phyloP scores from a whole-genome alignment of 371 early-diverging fungal genomes.

The Mucor irregularis region DNA sequence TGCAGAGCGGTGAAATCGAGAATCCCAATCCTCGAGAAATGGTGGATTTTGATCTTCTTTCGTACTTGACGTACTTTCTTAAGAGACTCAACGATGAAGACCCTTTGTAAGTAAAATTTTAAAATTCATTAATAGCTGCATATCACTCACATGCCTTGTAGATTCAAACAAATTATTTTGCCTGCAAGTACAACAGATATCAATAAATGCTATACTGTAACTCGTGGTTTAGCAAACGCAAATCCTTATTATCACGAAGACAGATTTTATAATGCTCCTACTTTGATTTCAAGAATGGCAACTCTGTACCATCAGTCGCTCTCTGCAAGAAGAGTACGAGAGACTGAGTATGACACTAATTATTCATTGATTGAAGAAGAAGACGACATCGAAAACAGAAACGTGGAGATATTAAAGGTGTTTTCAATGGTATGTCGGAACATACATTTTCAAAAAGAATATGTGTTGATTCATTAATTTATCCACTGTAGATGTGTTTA shows the following conservation, averaged over 20 bases:
- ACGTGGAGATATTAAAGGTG: background rate
- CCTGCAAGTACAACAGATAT: background rate
- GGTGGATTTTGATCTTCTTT: conserved; percentile 31
- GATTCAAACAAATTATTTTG: background rate
- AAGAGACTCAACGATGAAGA: background rate
- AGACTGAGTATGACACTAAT: background rate
- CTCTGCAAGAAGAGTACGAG: background rate
- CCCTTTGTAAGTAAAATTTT: background rate
- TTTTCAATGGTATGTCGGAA: background rate
- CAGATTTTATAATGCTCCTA: conserved; percentile 15
- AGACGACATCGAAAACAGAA: conserved; percentile 2
- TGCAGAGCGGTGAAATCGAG: conserved; percentile 30
- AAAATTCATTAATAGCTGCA: background rate
- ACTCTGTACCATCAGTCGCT: conserved; percentile 7
- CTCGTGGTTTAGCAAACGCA: background rate
- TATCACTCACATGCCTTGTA: background rate
- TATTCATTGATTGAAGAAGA: background rate
- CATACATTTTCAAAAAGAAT: background rate
- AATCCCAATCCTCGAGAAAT: conserved; percentile 25
- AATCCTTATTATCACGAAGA: conserved; percentile 24
- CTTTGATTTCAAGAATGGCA: conserved; percentile 25
- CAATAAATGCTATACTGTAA: background rate
- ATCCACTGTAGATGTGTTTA: conserved; percentile 47
- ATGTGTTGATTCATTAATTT: background rate
- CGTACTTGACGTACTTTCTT: conserved; percentile 42